These are phyloP conservation scores for Phytophthora chlamydospora DNA, from an alignment of 352 stramenopile species.

Conservation along the genomic window DNA sequence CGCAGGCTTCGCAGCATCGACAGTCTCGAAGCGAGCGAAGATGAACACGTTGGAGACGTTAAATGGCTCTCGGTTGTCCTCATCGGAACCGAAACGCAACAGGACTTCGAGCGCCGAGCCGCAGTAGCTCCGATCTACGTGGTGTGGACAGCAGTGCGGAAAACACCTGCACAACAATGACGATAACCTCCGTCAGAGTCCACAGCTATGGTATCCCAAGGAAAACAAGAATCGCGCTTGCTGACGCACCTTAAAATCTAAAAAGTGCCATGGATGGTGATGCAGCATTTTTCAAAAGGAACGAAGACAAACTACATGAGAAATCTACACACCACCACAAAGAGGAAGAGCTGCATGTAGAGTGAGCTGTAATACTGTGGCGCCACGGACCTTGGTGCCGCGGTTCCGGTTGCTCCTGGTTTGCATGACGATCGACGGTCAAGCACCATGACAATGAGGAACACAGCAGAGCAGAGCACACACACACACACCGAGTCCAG, in stretches of 20 bases:
- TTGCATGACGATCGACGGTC: too few relatives aligned
- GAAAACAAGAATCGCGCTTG: slow-evolving; percentile 31
- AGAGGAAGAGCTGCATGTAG: background rate
- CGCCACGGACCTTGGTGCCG: slow-evolving; percentile 43
- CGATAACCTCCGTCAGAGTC: background rate
- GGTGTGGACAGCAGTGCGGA: slow-evolving; percentile 59
- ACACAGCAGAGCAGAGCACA: slow-evolving; percentile 7
- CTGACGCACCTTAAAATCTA: slow-evolving; percentile 25
- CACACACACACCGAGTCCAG: slow-evolving; percentile 3
- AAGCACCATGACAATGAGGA: background rate
- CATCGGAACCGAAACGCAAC: slow-evolving; percentile 22
- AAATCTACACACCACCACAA: background rate
- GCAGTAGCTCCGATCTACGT: slow-evolving; percentile 66
- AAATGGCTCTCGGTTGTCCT: slow-evolving; percentile 14
- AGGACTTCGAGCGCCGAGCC: slow-evolving; percentile 49
- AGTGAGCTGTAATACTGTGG: background rate
- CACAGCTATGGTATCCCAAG: too few relatives aligned
- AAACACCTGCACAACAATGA: slow-evolving; percentile 30
- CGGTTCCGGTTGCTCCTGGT: slow-evolving; percentile 55
- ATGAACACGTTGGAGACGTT: slow-evolving; percentile 39
- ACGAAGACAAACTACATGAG: background rate
- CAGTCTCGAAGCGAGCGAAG: slow-evolving; percentile 42
- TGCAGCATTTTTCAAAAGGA: background rate
- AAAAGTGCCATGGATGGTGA: background rate
- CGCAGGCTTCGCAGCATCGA: slow-evolving; percentile 28